These are phyloP conservation scores for Lithocarpus polystachyus DNA, from an alignment of 306 rosid species.

Conservation along the genomic window DNA sequence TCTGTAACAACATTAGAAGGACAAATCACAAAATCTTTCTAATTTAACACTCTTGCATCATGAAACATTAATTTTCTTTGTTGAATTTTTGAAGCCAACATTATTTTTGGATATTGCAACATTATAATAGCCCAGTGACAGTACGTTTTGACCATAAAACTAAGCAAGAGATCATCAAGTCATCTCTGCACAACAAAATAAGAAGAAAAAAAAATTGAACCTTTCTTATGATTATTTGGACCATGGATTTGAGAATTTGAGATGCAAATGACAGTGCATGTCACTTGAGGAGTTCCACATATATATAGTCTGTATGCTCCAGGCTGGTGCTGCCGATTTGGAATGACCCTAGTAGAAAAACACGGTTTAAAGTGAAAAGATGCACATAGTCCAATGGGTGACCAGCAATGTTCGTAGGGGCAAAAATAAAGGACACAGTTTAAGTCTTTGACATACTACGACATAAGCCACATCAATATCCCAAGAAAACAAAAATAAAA, in stretches of 20 bases:
- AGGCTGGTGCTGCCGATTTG: slow-evolving; percentile 58
- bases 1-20: background rate
- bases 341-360: slow-evolving; percentile 56
- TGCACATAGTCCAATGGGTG: background rate
- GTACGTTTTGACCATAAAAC: background rate
- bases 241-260: slow-evolving; percentile 44
- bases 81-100: background rate
- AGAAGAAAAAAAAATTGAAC: slow-evolving; percentile 8
- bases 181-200: slow-evolving; percentile 1
- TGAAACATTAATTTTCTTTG: background rate
- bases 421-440: background rate
- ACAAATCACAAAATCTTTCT: background rate
- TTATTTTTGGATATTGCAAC: background rate
- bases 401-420: background rate
- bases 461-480: background rate
- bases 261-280: slow-evolving; percentile 36
- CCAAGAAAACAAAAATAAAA: background rate
- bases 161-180: background rate
- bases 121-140: background rate
- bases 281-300: slow-evolving; percentile 58
- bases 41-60: background rate
- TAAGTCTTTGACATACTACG: background rate
- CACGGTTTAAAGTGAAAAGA: background rate
- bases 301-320: slow-evolving; percentile 68
- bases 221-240: slow-evolving; percentile 58